These are phyloP conservation scores for Tagetes erecta DNA, from an alignment of 129 eudicot species.

Conservation along the genomic window DNA sequence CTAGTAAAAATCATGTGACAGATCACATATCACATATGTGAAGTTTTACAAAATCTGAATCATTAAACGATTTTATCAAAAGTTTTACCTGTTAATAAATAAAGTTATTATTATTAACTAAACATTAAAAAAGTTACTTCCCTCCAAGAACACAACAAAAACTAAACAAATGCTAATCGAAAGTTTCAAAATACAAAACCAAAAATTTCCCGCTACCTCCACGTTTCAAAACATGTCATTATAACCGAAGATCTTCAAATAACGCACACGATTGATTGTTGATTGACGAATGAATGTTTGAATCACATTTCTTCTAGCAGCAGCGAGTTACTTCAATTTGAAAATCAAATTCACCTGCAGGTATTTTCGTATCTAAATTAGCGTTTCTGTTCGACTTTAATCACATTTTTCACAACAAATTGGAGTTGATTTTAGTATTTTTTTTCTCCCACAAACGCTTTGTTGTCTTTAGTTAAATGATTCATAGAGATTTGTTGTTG, in stretches of 20 bases:
- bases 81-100: too few relatives aligned
- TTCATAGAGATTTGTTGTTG: neutral
- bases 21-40: too few relatives aligned
- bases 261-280: neutral
- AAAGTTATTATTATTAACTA: too few relatives aligned
- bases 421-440: neutral
- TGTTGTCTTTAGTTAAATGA: neutral
- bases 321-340: too few relatives aligned
- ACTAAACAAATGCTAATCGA: neutral
- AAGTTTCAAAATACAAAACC: neutral
- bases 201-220: conserved; percentile 26
- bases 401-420: neutral
- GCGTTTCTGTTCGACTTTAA: conserved; percentile 10
- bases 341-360: too few relatives aligned
- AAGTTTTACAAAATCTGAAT: too few relatives aligned
- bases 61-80: too few relatives aligned
- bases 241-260: neutral
- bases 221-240: neutral
- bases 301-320: too few relatives aligned
- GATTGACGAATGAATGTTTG: too few relatives aligned
- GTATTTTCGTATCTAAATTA: neutral
- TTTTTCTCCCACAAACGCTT: neutral
- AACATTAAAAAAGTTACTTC: too few relatives aligned
- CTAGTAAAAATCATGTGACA: too few relatives aligned
- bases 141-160: too few relatives aligned